Conservation (phyloP, 2,329 filamentous ascomycete genomes). For the Pseudogymnoascus sp. region DNA sequence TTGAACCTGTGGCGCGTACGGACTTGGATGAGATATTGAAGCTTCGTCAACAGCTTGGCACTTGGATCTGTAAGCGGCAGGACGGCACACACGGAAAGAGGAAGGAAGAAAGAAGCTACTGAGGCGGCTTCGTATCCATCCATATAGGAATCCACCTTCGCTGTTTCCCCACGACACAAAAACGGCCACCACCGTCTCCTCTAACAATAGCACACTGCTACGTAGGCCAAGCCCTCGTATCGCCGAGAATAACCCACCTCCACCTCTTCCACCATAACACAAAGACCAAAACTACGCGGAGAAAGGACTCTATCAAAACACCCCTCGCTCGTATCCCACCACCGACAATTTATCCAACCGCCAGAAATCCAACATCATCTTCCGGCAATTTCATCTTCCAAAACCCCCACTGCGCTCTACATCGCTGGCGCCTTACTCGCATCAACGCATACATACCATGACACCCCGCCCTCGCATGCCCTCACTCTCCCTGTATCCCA, state of each 20-base stretch:
- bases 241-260: background rate
- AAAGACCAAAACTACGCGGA: background rate
- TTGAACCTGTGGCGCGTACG: background rate
- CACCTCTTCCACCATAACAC: background rate
- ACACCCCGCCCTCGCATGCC: background rate
- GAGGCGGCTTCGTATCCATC: background rate
- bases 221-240: conserved; percentile 1
- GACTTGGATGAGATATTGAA: background rate
- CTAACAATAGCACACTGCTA: background rate
- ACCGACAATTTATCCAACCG: background rate
- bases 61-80: background rate
- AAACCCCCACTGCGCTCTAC: background rate
- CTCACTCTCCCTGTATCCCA: background rate
- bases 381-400: background rate
- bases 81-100: background rate
- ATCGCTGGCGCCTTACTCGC: background rate
- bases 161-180: background rate
- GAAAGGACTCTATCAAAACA: background rate
- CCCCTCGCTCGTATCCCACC: background rate
- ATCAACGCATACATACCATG: background rate
- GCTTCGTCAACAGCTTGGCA: background rate
- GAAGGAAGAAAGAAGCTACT: background rate
- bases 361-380: too few species aligned
- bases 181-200: background rate
- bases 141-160: background rate